Evolutionary conservation across 1,284 basidiomycete genomes (phyloP), one percentile per base, ranked within the genome.

Genomic region (Ganoderma lucidum): DNA sequence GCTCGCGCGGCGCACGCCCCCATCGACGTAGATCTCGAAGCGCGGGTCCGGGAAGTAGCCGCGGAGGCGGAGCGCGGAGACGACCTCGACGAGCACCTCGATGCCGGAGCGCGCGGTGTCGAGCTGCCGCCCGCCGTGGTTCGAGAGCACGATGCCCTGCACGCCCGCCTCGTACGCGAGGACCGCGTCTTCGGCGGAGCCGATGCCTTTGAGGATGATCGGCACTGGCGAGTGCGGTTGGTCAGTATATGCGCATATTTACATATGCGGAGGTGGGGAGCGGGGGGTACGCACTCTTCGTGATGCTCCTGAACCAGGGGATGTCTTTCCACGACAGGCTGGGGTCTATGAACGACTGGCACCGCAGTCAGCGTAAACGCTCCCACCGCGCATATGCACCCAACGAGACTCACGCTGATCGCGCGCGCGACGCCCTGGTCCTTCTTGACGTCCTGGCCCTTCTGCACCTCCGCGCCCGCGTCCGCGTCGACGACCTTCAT

Each of bases 341-440:
- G 0, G 97, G 95, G 80, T 99, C 97, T 75, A 99, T 98, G 83
- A 98, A 98, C 6, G 93, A 94, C 88, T 96, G 79, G 37, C 6
- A 35, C n/a, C n/a, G 51, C 35, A 59, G 15, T 70, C 55, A 64
- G 32, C 17, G 12, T 53, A 14, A 14, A n/a, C n/a, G n/a, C n/a
- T n/a, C n/a, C n/a, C n/a, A n/a, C n/a, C n/a, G 12, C 30, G 3
- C 63, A 39, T n/a, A 8, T 28, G 28, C 6, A 30, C 3, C 41
- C 10, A 59, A 9, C 23, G 42, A 45, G 15, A 53, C 63, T n/a
- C 65, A 79, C 78, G 62, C 76, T 78, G 66, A 78, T 78, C 8
- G 78, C 78, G 19, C 78, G 67, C 1, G 79, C 79, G 41, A 77
- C 79, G 59, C 79, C 79, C 68, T 80, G 76, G 61, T 77, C 77